phyloP scores from a whole-genome alignment of 495 filamentous ascomycete species.

The Extremus antarcticus region DNA sequence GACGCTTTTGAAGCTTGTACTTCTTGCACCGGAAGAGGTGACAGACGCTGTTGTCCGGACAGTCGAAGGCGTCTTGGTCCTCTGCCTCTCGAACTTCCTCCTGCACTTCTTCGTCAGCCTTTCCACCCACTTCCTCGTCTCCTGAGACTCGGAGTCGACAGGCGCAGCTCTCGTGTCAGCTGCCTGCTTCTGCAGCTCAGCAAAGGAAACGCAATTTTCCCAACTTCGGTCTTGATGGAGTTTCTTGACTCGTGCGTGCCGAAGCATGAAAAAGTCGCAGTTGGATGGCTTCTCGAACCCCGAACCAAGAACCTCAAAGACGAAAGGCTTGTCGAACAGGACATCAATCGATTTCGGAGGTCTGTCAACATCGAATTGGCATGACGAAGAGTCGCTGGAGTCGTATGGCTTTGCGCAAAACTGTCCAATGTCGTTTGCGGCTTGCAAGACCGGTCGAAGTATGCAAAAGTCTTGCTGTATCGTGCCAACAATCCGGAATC shows the following conservation, averaged over 20 bases:
- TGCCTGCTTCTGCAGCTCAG: constrained; percentile 47
- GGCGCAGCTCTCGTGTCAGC: constrained; percentile 28
- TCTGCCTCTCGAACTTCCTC: constrained; percentile 10
- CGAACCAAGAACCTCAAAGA: constrained; percentile 53
- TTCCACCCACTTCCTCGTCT: constrained; percentile 11
- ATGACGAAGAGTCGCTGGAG: constrained; percentile 15
- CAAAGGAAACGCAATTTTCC: constrained; percentile 44
- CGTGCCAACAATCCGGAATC: constrained; percentile 53
- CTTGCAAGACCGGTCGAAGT: constrained; percentile 36
- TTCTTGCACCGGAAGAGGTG: too few species aligned
- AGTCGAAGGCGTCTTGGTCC: constrained; percentile 5
- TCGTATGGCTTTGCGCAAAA: constrained; percentile 26
- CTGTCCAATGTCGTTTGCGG: constrained; percentile 43
- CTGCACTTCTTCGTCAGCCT: constrained; percentile 5
- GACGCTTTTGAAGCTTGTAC: not conserved
- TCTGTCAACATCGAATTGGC: constrained; percentile 28
- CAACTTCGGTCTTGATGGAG: constrained; percentile 48
- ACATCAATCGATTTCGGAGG: constrained; percentile 20
- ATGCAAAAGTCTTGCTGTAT: constrained; percentile 41
- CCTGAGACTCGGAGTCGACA: constrained; percentile 10
- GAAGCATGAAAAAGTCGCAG: constrained; percentile 46
- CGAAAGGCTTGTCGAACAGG: constrained; percentile 50
- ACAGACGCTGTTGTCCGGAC: not conserved
- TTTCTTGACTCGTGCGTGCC: constrained; percentile 54
- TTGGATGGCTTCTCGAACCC: constrained; percentile 54